These are phyloP conservation scores for Forsythia viridissima DNA, from an alignment of 257 asterid genomes.

Conservation along the genomic window DNA sequence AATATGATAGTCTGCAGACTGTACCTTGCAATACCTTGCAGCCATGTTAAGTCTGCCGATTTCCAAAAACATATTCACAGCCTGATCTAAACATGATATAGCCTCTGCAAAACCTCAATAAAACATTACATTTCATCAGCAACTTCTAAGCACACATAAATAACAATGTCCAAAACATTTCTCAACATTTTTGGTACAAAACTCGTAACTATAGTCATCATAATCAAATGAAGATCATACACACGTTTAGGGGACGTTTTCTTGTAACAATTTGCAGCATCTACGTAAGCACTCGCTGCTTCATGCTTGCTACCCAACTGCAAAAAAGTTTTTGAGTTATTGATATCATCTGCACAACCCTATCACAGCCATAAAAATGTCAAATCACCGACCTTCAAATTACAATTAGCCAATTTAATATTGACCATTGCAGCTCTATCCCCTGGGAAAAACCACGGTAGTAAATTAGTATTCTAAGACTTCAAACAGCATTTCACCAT, in stretches of 20 bases:
- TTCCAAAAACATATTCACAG: conserved; percentile 36
- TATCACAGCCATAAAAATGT: conserved; percentile 1
- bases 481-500: background rate
- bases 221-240: conserved; percentile 12
- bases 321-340: background rate
- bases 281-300: conserved; percentile 51
- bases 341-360: conserved; percentile 18
- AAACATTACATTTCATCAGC: background rate
- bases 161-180: background rate
- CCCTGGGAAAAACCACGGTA: conserved; percentile 36
- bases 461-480: background rate
- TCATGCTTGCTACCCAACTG: conserved; percentile 51
- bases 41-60: conserved; percentile 41
- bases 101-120: conserved; percentile 35
- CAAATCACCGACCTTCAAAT: conserved; percentile 36
- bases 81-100: conserved; percentile 43
- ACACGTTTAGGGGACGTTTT: conserved; percentile 42
- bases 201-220: background rate
- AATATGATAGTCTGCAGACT: background rate
- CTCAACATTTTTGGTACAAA: background rate
- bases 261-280: conserved; percentile 52
- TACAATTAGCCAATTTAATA: conserved; percentile 44
- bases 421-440: conserved; percentile 45
- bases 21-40: conserved; percentile 43
- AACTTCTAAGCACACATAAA: conserved; percentile 9